Evolutionary conservation across 2,329 filamentous ascomycete genomes (phyloP).

Genomic region (Monascus ruber): DNA sequence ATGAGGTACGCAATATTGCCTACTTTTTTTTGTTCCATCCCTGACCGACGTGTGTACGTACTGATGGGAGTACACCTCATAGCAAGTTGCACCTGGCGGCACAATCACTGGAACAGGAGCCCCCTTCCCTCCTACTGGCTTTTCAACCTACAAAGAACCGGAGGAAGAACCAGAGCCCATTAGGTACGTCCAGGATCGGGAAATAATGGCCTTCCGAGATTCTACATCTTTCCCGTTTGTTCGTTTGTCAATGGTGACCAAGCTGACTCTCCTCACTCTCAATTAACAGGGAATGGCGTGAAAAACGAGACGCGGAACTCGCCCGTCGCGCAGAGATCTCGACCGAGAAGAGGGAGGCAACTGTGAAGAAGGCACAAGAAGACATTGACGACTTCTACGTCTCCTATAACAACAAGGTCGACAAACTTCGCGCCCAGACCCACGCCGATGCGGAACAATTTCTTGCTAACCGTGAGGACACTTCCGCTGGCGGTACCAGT

Average conservation of each 20-base stretch:
- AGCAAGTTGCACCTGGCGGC: slow-evolving; percentile 64
- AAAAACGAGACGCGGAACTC: slow-evolving; percentile 72
- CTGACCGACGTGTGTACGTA: not conserved
- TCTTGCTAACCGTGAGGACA: slow-evolving; percentile 77
- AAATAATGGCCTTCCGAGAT: not conserved
- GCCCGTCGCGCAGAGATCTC: slow-evolving; percentile 78
- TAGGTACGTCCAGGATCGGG: slow-evolving; percentile 32
- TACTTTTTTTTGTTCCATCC: not conserved
- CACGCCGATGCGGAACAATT: slow-evolving; percentile 90
- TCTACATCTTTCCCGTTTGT: not conserved
- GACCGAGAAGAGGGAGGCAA: slow-evolving; percentile 69
- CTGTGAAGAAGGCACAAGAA: slow-evolving; percentile 75
- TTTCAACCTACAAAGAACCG: slow-evolving; percentile 42
- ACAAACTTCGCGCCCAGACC: slow-evolving; percentile 82
- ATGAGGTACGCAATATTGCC: slow-evolving; percentile 47
- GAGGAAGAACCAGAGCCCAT: slow-evolving; percentile 85
- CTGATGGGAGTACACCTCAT: slow-evolving; percentile 10
- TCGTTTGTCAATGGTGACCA: slow-evolving; percentile 1
- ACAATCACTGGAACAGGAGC: slow-evolving; percentile 63
- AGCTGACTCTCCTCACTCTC: slow-evolving; percentile 1
- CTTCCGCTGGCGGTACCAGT: slow-evolving; percentile 85
- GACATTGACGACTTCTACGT: slow-evolving; percentile 99
- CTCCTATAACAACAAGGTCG: slow-evolving; percentile 97
- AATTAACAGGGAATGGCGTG: slow-evolving; percentile 62
- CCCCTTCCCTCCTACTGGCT: slow-evolving; percentile 44